Base-by-base conservation (phyloP, 257 asterid genomes). In the Pogostemon cablin region DNA sequence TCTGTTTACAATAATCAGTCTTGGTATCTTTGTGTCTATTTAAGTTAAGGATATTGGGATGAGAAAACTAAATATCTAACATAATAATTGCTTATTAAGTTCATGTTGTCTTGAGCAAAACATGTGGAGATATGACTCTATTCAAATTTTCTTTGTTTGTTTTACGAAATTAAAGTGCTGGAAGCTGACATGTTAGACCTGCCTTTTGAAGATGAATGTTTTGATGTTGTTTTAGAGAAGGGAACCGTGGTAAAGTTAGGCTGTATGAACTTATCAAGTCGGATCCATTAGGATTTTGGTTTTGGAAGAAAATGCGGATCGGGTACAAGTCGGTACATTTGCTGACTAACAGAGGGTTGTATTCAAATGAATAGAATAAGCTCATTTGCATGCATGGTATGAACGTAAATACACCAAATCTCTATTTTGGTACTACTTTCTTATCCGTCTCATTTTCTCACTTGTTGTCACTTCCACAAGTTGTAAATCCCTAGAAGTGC, bases 131-230 rank as follows among this genome's bases (percentile, higher is more conserved):
- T 65, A 66, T 20, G 10, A 44, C 65, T 20, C 25, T 68, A 60
- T 67, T 56, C 72, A 54, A 58, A 17, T 52, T 69, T 15, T 3
- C 15, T 2, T 35, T 63, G 37, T 57, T 50, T 44, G n/a, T 75
- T 40, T 41, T 70, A 50, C 66, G 97, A 81, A 72, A 86, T 93
- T 76, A 81, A 77, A 75, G 99, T 87, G 74, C 77, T 91, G 85
- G 95, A 91, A 82, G 99, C 97, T 48, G 98, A 93, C 84, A 93
- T 93, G 99, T 85, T 93, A 73, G 90, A 89, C 79, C 89, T 93
- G 62, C 97, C 99, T 52, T 91, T 93, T 77, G 90, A 74, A 32
- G 83, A 87, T 64, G 96, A 80, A 72, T 80, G 85, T 72, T 91
- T 91, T 81, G 99, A 91, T 71, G 95, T 91, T 67, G 91, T 93